phyloP scores from a whole-genome alignment of 441 rosid genomes.

The Pelargonium cotyledonis region DNA sequence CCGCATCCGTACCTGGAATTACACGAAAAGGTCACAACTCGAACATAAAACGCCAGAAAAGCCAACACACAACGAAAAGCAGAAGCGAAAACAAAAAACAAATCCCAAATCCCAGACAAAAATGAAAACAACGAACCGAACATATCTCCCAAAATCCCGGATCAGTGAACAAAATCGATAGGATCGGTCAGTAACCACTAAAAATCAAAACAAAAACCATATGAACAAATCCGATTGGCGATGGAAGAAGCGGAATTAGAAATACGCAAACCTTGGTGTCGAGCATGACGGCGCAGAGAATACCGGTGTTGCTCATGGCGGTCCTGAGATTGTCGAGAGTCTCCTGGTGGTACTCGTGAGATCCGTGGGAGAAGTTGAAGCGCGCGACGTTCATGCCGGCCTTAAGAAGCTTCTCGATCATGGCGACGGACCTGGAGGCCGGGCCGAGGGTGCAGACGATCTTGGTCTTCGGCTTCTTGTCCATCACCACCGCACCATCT shows the following conservation, averaged over 20 bases:
- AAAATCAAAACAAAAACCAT: neutral
- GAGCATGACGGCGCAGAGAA: conserved; percentile 91
- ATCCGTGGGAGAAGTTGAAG: conserved; percentile 92
- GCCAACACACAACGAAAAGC: neutral
- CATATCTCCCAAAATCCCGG: neutral
- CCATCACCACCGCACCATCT: conserved; percentile 9
- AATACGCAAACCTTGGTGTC: conserved; percentile 63
- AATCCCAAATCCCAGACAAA: neutral
- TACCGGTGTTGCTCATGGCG: conserved; percentile 76
- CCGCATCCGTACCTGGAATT: neutral
- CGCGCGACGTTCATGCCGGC: conserved; percentile 96
- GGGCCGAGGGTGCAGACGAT: conserved; percentile 92
- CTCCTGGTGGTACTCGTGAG: conserved; percentile 82
- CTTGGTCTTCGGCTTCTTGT: conserved; percentile 61
- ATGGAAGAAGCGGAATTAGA: neutral
- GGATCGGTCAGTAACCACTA: neutral
- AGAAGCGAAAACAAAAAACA: too few species aligned
- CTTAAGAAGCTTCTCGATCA: conserved; percentile 65
- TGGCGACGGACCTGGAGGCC: conserved; percentile 64
- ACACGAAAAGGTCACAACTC: neutral
- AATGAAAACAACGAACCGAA: neutral
- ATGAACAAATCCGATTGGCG: neutral
- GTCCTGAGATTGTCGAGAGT: conserved; percentile 75
- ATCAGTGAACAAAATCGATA: neutral
- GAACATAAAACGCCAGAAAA: neutral